Conservation (phyloP, 169 alveolate genomes). For the Plasmodium reichenowi region DNA sequence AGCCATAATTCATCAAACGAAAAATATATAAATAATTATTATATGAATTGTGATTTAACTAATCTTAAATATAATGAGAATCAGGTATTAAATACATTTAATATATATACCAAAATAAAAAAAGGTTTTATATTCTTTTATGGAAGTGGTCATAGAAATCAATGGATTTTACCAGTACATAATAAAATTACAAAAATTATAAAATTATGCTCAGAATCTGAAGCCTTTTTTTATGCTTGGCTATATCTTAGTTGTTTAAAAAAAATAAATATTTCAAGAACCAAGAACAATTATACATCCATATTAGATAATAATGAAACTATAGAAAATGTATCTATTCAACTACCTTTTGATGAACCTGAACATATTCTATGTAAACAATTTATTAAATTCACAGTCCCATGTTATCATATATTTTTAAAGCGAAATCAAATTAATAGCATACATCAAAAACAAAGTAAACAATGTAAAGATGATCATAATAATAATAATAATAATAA, state of each 20-base stretch:
- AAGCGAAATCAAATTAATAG: constrained; percentile 9
- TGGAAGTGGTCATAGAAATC: constrained; percentile 85
- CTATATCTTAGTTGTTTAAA: constrained; percentile 73
- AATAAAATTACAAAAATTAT: constrained; percentile 65
- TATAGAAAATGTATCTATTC: constrained; percentile 11
- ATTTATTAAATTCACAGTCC: constrained; percentile 50
- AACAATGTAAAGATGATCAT: not conserved
- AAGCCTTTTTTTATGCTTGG: constrained; percentile 83
- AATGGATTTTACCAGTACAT: constrained; percentile 80
- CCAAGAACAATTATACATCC: constrained; percentile 48
- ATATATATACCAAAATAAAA: constrained; percentile 46
- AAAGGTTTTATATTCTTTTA: constrained; percentile 69
- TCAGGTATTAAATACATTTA: constrained; percentile 36
- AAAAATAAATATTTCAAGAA: constrained; percentile 50
- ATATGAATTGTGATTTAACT: constrained; percentile 33
- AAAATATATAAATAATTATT: not conserved
- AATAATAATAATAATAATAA: not conserved
- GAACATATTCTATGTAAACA: constrained; percentile 15
- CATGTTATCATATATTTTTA: constrained; percentile 41
- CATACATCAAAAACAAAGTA: not conserved
- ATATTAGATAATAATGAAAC: constrained; percentile 73
- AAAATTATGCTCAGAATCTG: constrained; percentile 77
- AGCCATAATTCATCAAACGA: not conserved
- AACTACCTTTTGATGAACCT: constrained; percentile 23
- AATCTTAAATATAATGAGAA: constrained; percentile 28